Percentiles rank a stretch among this genome's conserved stretches.
phyloP scores from a whole-genome alignment of 2,329 filamentous ascomycete species.

The Fusarium sulawesiense region DNA sequence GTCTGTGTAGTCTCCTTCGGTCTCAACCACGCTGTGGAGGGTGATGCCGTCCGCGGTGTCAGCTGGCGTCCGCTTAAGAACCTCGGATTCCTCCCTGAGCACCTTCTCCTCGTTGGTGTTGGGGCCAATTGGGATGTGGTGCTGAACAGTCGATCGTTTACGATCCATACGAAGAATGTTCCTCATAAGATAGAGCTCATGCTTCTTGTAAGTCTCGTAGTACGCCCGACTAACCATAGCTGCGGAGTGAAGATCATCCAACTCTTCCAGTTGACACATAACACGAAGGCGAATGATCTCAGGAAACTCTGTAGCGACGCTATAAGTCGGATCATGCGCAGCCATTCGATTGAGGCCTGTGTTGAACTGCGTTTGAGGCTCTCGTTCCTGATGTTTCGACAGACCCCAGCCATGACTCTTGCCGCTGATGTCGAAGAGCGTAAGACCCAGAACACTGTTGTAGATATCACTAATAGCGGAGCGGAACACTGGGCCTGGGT shows the following conservation, averaged over 20 bases:
- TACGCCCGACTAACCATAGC: constrained; percentile 58
- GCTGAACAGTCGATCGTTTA: constrained; percentile 31
- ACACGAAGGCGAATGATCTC: constrained; percentile 56
- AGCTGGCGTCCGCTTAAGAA: constrained; percentile 45
- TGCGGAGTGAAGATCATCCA: constrained; percentile 57
- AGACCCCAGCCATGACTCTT: constrained; percentile 62
- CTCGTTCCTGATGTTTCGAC: constrained; percentile 53
- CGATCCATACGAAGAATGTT: constrained; percentile 50
- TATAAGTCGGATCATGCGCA: constrained; percentile 47
- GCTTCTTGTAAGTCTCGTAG: constrained; percentile 58
- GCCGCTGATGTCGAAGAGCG: constrained; percentile 61
- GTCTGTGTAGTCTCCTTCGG: constrained; percentile 43
- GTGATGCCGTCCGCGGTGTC: constrained; percentile 49
- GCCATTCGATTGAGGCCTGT: constrained; percentile 50
- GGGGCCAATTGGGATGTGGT: constrained; percentile 38
- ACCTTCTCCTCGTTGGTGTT: constrained; percentile 52
- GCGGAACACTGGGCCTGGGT: constrained; percentile 61
- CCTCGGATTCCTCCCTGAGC: constrained; percentile 47
- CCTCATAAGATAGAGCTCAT: constrained; percentile 56
- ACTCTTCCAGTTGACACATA: constrained; percentile 53
- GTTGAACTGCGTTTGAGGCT: constrained; percentile 52
- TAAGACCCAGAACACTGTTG: constrained; percentile 62
- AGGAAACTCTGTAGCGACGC: constrained; percentile 50
- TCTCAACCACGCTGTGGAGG: constrained; percentile 47
- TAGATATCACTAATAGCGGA: constrained; percentile 62